Evolutionary conservation across 306 rosid species (phyloP), one percentile per base, ranked within the genome.

Genomic region (Trichosanthes truncata): DNA sequence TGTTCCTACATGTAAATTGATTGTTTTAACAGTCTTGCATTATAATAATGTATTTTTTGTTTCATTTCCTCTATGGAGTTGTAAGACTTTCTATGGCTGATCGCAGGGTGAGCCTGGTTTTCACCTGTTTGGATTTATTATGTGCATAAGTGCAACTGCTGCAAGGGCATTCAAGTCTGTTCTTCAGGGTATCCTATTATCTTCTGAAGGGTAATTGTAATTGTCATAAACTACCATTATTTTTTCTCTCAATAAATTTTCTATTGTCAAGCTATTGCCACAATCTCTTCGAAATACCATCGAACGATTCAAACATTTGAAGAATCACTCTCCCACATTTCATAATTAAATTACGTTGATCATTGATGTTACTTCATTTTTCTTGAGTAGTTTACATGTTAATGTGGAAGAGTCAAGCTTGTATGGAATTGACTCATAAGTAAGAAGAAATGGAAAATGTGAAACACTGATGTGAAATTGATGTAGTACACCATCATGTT

Each of bases 161-260:
- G 99, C 99, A 65, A 95, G 99, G 88, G 99, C 99, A 61, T 95
- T 95, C 86, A 95, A 95, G 89, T 93, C 97, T 86, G 97, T 95
- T 74, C 98, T 95, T 80, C 98, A 95, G 88, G 88, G 97, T 80
- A 89, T 95, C 84, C 88, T 95, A 63, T 94, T 95, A 83, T 93
- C 99, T 82, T 91, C 97, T n/a, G 97, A 93, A 85, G 98, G 99
- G 98, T 95, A 72, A 72, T 72, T 72, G 13, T 45, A 23, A 46
- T 72, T 68, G 7, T 41, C 53, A 21, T 23, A 40, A 46, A 48
- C 41, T 74, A 17, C 41, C 43, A 48, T 74, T 49, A 43, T 74
- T 49, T 74, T 74, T 31, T 25, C 45, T 73, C 56, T 46, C 40
- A 26, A 48, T 73, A 48, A 48, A 7, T 43, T 48, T 73, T 74